Evolutionary conservation across 345 rosid genomes (phyloP).

Genomic region (Mallotus nudiflorus): DNA sequence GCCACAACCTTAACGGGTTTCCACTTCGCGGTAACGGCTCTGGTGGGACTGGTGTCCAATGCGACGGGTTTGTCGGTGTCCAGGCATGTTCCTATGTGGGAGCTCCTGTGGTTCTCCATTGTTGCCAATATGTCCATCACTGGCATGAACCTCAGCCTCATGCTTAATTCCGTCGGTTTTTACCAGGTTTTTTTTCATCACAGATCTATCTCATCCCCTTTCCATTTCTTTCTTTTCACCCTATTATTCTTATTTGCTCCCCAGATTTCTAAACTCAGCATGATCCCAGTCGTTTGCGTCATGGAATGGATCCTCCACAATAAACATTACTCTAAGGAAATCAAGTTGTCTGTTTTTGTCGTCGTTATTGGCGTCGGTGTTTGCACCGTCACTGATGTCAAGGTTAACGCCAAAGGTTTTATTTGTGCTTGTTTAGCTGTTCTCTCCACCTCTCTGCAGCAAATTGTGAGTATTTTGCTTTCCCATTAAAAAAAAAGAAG

Average conservation of each 20-base stretch:
- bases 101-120: constrained; percentile 91
- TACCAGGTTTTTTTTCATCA: constrained; percentile 50
- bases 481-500: no score
- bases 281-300: constrained; percentile 95
- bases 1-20: constrained; percentile 93
- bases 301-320: constrained; percentile 93
- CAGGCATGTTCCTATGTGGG: constrained; percentile 88
- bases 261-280: constrained; percentile 90
- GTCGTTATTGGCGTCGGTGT: constrained; percentile 92
- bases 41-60: constrained; percentile 84
- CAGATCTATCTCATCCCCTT: neutral
- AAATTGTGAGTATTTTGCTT: constrained; percentile 62
- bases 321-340: constrained; percentile 75
- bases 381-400: constrained; percentile 94
- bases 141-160: constrained; percentile 90
- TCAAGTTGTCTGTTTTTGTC: constrained; percentile 72
- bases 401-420: constrained; percentile 90
- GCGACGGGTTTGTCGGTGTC: constrained; percentile 78
- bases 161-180: constrained; percentile 96
- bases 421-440: constrained; percentile 85
- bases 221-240: neutral
- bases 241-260: neutral
- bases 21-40: constrained; percentile 82
- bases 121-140: constrained; percentile 84
- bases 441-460: constrained; percentile 83